Evolutionary conservation across 768 basidiomycete species (phyloP).

Genomic region (Mycena albidolilacea): DNA sequence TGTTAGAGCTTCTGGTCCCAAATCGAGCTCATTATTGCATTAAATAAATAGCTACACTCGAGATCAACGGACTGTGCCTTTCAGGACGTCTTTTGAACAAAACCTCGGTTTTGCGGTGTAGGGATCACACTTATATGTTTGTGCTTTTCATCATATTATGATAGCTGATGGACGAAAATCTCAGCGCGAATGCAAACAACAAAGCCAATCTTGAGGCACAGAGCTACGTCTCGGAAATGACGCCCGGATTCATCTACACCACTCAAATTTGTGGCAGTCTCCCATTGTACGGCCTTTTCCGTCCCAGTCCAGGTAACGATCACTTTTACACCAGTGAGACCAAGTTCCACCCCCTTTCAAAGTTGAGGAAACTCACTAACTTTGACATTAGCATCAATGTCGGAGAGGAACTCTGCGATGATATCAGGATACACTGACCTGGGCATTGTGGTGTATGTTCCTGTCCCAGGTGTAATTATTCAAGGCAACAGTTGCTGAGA

Average conservation of each 20-base stretch:
- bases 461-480: not conserved
- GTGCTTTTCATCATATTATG: too few species aligned
- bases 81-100: too few species aligned
- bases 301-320: not conserved
- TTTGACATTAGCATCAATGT: not conserved
- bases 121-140: too few species aligned
- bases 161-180: too few species aligned
- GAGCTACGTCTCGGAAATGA: too few species aligned
- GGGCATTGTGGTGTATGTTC: not conserved
- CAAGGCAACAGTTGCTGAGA: not conserved
- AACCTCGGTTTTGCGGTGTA: too few species aligned
- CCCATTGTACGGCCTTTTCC: conserved; percentile 15
- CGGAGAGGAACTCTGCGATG: not conserved
- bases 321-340: conserved; percentile 22
- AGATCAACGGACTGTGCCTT: too few species aligned
- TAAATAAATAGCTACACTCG: too few species aligned
- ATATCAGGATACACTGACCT: not conserved
- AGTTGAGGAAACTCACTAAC: not conserved
- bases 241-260: conserved; percentile 15
- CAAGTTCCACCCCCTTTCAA: not conserved
- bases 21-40: too few species aligned
- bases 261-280: conserved; percentile 9
- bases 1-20: too few species aligned
- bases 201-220: too few species aligned
- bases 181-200: too few species aligned